Conservation (phyloP, 2,329 filamentous ascomycete genomes). For the Sordariomycetes sp. region DNA sequence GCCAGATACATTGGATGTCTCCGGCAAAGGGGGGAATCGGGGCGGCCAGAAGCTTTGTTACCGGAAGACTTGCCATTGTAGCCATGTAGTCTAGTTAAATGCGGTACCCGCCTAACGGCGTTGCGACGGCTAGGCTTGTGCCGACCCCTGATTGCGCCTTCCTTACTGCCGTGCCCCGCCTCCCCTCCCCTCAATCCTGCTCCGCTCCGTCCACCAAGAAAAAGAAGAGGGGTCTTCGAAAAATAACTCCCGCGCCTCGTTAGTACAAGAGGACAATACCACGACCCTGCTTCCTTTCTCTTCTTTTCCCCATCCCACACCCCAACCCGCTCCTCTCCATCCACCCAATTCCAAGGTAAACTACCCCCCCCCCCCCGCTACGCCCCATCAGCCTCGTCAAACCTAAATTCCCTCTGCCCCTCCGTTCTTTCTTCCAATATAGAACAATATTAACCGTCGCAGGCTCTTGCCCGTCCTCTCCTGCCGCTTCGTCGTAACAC, state of each 20-base stretch:
- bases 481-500: background rate
- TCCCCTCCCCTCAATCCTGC: background rate
- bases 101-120: background rate
- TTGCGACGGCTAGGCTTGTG: background rate
- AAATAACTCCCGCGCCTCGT: conserved; percentile 3
- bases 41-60: background rate
- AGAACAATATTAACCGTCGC: background rate
- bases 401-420: background rate
- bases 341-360: background rate
- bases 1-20: background rate
- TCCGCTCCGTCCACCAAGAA: background rate
- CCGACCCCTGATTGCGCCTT: background rate
- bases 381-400: background rate
- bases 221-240: background rate
- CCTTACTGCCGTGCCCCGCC: conserved; percentile 3
- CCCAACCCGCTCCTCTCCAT: background rate
- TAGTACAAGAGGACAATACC: background rate
- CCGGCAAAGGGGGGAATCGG: background rate
- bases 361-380: conserved; percentile 1
- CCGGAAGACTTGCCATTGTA: background rate
- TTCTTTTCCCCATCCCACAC: conserved; percentile 2
- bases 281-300: conserved; percentile 7
- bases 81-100: background rate
- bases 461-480: background rate
- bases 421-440: background rate